Conservation (phyloP, 2,329 filamentous ascomycete species). For the Cytospora piceae region DNA sequence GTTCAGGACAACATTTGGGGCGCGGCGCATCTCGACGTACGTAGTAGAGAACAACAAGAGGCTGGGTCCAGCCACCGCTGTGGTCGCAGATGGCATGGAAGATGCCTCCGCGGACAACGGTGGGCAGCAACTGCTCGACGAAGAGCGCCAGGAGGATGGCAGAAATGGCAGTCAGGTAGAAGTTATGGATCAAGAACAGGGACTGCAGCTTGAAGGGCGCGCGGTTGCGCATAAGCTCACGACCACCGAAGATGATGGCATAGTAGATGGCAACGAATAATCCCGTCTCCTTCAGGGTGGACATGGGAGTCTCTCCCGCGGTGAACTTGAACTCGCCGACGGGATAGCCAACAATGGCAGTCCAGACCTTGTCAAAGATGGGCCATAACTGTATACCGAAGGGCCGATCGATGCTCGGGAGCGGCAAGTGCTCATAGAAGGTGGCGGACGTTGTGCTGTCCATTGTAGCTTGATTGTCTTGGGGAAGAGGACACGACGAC, state of each 20-base stretch:
- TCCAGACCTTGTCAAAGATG: conserved; percentile 87
- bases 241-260: conserved; percentile 87
- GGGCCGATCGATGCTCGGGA: conserved; percentile 85
- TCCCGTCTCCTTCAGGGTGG: conserved; percentile 81
- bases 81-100: conserved; percentile 86
- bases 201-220: conserved; percentile 84
- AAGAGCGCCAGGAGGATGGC: conserved; percentile 80
- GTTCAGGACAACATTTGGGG: background rate
- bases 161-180: conserved; percentile 87
- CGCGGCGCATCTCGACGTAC: conserved; percentile 57
- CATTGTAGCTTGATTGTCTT: conserved; percentile 32
- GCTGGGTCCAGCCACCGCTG: conserved; percentile 90
- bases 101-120: conserved; percentile 76
- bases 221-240: conserved; percentile 88
- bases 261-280: conserved; percentile 89
- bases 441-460: conserved; percentile 42
- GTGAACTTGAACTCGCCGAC: conserved; percentile 85
- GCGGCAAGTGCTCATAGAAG: conserved; percentile 61
- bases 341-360: conserved; percentile 76
- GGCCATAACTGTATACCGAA: conserved; percentile 94
- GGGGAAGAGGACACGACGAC: conserved; percentile 5
- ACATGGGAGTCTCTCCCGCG: conserved; percentile 82
- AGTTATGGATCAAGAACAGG: conserved; percentile 95
- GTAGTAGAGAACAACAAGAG: conserved; percentile 93
- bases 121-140: conserved; percentile 87